Conservation (phyloP, 2,329 filamentous ascomycete species). For the Orbilia ellipsospora region DNA sequence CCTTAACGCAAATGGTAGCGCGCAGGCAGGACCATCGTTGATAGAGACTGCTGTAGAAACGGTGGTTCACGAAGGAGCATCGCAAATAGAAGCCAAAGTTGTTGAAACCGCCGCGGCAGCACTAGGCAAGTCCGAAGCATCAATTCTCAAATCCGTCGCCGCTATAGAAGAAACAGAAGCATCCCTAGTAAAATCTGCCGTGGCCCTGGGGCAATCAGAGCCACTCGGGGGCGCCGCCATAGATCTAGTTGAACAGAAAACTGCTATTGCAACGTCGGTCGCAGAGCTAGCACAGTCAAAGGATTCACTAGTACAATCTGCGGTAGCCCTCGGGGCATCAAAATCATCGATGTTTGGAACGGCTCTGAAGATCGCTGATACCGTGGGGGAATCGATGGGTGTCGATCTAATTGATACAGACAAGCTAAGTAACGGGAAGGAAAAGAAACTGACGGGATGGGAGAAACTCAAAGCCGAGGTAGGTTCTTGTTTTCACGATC, state of each 20-base stretch:
- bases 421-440: slow-evolving; percentile 1
- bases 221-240: not conserved
- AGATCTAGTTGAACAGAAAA: slow-evolving; percentile 22
- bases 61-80: not conserved
- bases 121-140: slow-evolving; percentile 10
- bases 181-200: slow-evolving; percentile 18
- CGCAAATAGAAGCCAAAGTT: not conserved
- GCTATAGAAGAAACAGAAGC: slow-evolving; percentile 27
- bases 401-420: slow-evolving; percentile 31
- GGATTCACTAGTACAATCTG: slow-evolving; percentile 32
- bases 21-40: slow-evolving; percentile 9
- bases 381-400: slow-evolving; percentile 23
- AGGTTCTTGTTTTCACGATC: not conserved
- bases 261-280: slow-evolving; percentile 11
- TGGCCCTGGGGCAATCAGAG: slow-evolving; percentile 24
- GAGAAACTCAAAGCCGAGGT: slow-evolving; percentile 45
- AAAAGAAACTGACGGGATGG: slow-evolving; percentile 26
- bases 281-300: slow-evolving; percentile 33
- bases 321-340: slow-evolving; percentile 26
- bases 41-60: slow-evolving; percentile 5
- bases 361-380: slow-evolving; percentile 12
- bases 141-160: slow-evolving; percentile 16
- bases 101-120: slow-evolving; percentile 10
- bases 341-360: slow-evolving; percentile 29
- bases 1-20: slow-evolving; percentile 6